phyloP scores from a whole-genome alignment of 2,329 filamentous ascomycete genomes.

The Pseudovirgaria hyperparasitica region DNA sequence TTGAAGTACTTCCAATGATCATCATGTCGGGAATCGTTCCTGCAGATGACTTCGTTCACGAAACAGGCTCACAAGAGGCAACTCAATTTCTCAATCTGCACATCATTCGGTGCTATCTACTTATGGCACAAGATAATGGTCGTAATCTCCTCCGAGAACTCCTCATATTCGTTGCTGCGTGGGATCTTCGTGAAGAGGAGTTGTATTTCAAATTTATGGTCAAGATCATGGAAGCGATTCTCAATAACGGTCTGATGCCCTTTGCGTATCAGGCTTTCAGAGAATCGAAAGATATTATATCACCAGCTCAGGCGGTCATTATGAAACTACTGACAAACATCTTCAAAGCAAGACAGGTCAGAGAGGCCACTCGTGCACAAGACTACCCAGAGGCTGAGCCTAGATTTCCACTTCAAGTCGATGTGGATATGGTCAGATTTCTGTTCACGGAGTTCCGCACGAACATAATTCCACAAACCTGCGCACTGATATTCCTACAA shows the following conservation, averaged over 20 bases:
- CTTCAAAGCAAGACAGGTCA: conserved; percentile 50
- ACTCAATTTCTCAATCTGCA: conserved; percentile 64
- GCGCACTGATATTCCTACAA: conserved; percentile 87
- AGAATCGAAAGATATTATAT: conserved; percentile 92
- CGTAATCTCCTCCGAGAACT: conserved; percentile 81
- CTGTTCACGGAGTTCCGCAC: conserved; percentile 86
- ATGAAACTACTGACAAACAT: conserved; percentile 85
- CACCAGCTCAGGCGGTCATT: conserved; percentile 84
- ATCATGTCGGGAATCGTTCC: conserved; percentile 91
- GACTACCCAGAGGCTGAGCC: conserved; percentile 26
- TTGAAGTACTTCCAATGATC: conserved; percentile 93
- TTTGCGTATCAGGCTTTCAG: conserved; percentile 86
- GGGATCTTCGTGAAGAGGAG: conserved; percentile 88
- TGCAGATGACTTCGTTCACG: conserved; percentile 55
- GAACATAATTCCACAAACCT: conserved; percentile 85
- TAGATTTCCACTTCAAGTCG: conserved; percentile 31
- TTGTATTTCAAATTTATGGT: conserved; percentile 94
- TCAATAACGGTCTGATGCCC: conserved; percentile 78
- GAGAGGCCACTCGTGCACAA: conserved; percentile 8
- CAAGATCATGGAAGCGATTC: conserved; percentile 86
- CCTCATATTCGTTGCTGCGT: conserved; percentile 90
- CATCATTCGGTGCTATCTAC: conserved; percentile 76
- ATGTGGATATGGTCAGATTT: conserved; percentile 65
- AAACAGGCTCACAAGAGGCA: conserved; percentile 34
- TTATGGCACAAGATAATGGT: conserved; percentile 80